A percentile compares a stretch with the other conserved stretches of the same genome.
Evolutionary conservation across 202 grass and related monocot genomes (phyloP).

Genomic region (Saccharum hybrid): DNA sequence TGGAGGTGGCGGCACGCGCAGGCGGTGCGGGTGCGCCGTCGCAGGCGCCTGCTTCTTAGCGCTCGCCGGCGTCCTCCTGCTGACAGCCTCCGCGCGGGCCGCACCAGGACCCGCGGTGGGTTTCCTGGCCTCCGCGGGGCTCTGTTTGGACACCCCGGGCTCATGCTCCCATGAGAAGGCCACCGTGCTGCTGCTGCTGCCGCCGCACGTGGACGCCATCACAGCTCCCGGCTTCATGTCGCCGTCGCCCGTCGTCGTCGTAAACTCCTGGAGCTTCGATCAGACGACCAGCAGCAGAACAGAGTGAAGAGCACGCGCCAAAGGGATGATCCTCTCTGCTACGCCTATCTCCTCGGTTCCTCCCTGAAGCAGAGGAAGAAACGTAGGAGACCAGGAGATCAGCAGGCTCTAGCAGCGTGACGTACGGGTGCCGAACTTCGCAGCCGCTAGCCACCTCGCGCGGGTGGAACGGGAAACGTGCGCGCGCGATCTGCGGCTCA

Average conservation of each 20-base stretch:
- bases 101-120: neutral
- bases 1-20: slow-evolving; percentile 66
- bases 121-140: neutral
- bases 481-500: too few relatives aligned
- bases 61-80: neutral
- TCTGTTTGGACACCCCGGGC: slow-evolving; percentile 69
- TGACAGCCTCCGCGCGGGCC: neutral
- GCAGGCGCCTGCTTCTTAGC: neutral
- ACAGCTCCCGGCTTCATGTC: slow-evolving; percentile 31
- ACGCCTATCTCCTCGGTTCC: too few relatives aligned
- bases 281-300: too few relatives aligned
- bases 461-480: too few relatives aligned
- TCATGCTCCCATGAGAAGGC: slow-evolving; percentile 88
- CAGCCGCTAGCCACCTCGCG: too few relatives aligned
- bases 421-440: too few relatives aligned
- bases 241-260: neutral
- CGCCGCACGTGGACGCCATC: neutral
- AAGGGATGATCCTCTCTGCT: neutral
- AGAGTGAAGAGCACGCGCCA: too few relatives aligned
- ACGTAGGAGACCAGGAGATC: too few relatives aligned
- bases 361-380: too few relatives aligned
- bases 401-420: too few relatives aligned
- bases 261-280: neutral
- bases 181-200: slow-evolving; percentile 25
- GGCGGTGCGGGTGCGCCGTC: neutral